phyloP scores from a whole-genome alignment of 345 rosid genomes.

The Turritis glabra region DNA sequence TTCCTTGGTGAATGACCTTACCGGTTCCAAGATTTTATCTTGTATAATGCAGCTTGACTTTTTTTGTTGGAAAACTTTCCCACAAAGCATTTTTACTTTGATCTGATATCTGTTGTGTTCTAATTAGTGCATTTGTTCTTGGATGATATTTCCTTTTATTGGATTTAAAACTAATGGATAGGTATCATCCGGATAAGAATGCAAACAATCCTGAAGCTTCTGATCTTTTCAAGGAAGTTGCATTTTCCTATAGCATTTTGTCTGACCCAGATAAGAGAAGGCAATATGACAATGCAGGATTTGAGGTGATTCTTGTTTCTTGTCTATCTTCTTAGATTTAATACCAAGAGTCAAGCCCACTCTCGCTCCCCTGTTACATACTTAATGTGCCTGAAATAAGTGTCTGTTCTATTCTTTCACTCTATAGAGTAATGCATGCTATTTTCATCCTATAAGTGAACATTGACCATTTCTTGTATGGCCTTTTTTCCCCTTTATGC shows the following conservation, averaged over 20 bases:
- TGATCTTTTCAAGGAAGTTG: constrained; percentile 93
- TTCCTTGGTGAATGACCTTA: not conserved
- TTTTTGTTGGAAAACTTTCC: too few species aligned
- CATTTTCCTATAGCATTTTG: constrained; percentile 90
- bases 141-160: not conserved
- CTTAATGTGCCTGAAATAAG: not conserved
- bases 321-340: not conserved
- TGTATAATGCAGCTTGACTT: too few species aligned
- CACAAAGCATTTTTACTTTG: too few species aligned
- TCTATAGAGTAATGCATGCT: not conserved
- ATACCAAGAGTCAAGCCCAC: not conserved
- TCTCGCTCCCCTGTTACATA: not conserved
- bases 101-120: not conserved
- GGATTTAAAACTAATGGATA: constrained; percentile 22
- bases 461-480: not conserved
- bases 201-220: constrained; percentile 91
- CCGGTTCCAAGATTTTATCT: too few species aligned
- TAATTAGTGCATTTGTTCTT: not conserved
- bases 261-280: constrained; percentile 97
- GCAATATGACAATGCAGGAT: constrained; percentile 91
- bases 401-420: not conserved
- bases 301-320: constrained; percentile 61
- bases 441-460: not conserved
- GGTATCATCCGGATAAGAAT: constrained; percentile 99
- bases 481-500: not conserved